phyloP scores from a whole-genome alignment of 179 eudicot species.

The Patellifolia procumbens region DNA sequence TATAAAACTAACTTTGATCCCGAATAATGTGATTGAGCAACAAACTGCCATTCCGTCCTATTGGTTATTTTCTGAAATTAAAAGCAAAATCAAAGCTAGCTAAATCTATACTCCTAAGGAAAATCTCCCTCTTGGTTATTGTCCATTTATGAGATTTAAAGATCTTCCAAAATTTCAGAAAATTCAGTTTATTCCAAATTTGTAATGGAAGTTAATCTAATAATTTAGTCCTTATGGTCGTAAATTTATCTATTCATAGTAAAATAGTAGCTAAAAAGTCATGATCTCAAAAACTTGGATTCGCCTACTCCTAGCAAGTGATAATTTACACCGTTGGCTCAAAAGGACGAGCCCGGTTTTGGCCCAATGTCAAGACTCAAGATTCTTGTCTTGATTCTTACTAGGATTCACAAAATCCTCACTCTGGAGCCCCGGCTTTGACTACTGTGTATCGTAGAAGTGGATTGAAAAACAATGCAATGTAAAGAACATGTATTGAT shows the following conservation, averaged over 20 bases:
- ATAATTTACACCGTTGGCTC: neutral
- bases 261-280: constrained; percentile 1
- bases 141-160: neutral
- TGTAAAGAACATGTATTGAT: too few relatives aligned
- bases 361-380: neutral
- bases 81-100: neutral
- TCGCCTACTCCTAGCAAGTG: neutral
- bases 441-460: too few relatives aligned
- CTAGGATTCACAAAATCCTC: too few relatives aligned
- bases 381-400: too few relatives aligned
- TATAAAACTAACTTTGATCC: too few relatives aligned
- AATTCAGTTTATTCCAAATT: neutral
- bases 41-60: too few relatives aligned
- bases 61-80: neutral
- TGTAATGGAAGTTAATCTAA: neutral
- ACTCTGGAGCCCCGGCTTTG: too few relatives aligned
- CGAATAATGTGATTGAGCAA: too few relatives aligned
- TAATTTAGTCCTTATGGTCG: neutral
- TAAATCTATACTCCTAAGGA: neutral
- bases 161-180: neutral
- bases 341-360: neutral
- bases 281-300: constrained; percentile 3
- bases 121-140: neutral
- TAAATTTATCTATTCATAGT: neutral
- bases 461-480: too few relatives aligned